Evolutionary conservation across 2,329 filamentous ascomycete species (phyloP).

Genomic region (Emmonsiellopsis sp.): DNA sequence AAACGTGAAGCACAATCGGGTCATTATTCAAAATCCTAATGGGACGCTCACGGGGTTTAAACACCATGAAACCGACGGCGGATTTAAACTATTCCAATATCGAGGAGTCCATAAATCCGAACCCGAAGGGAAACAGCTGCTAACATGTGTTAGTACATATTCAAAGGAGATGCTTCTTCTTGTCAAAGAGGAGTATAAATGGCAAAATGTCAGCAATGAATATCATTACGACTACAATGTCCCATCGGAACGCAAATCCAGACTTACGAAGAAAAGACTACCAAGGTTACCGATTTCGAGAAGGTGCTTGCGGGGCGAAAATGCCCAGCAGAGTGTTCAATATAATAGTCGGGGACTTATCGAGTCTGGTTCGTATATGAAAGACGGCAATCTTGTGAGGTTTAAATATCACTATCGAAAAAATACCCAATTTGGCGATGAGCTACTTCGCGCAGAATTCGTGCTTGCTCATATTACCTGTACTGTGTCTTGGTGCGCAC

Average conservation of each 20-base stretch:
- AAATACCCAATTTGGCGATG: conserved; percentile 45
- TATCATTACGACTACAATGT: conserved; percentile 41
- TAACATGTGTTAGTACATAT: conserved; percentile 42
- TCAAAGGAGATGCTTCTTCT: conserved; percentile 38
- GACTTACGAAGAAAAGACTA: conserved; percentile 17
- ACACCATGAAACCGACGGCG: conserved; percentile 28
- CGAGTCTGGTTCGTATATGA: conserved; percentile 45
- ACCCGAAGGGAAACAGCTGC: conserved; percentile 32
- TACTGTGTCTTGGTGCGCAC: conserved; percentile 47
- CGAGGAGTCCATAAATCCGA: conserved; percentile 36
- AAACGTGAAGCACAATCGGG: conserved; percentile 37
- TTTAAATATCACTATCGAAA: conserved; percentile 50
- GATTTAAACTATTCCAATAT: conserved; percentile 33
- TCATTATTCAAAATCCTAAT: conserved; percentile 40
- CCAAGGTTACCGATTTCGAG: conserved; percentile 37
- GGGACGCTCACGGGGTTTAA: conserved; percentile 44
- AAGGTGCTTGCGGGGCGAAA: conserved; percentile 38
- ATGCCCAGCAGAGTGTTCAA: conserved; percentile 39
- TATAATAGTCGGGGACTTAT: conserved; percentile 48
- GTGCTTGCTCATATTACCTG: conserved; percentile 45
- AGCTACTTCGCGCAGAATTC: conserved; percentile 48
- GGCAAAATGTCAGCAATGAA: conserved; percentile 34
- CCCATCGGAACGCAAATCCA: conserved; percentile 19
- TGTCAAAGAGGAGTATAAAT: conserved; percentile 38
- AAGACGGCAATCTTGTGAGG: conserved; percentile 42